Percentiles rank a stretch among this genome's conserved stretches.
Evolutionary conservation across 768 basidiomycete species (phyloP).

Genomic region (Tulasnella sp.): DNA sequence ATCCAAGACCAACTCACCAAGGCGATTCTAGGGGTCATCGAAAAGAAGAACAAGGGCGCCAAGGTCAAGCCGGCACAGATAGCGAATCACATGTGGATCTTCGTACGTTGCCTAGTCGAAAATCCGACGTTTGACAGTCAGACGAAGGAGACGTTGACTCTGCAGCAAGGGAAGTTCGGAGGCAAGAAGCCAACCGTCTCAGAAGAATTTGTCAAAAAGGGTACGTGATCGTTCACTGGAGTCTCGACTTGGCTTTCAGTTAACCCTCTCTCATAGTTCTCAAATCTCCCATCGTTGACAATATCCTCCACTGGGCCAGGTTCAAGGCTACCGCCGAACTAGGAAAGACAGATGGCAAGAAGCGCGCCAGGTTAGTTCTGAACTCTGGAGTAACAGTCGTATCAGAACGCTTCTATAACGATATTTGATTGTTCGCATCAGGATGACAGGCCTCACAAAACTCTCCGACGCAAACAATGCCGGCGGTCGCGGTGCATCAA

Average conservation of each 20-base stretch:
- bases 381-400: neutral
- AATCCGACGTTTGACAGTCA: slow-evolving; percentile 99
- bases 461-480: slow-evolving; percentile 97
- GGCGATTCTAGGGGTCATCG: slow-evolving; percentile 63
- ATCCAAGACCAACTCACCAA: slow-evolving; percentile 87
- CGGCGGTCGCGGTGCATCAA: slow-evolving; percentile 63
- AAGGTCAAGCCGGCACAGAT: slow-evolving; percentile 86
- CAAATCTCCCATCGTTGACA: slow-evolving; percentile 84
- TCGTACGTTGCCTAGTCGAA: slow-evolving; percentile 90
- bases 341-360: slow-evolving; percentile 90
- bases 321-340: slow-evolving; percentile 93
- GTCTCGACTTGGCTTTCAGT: neutral
- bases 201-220: slow-evolving; percentile 95
- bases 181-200: slow-evolving; percentile 73
- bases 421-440: slow-evolving; percentile 25
- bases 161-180: slow-evolving; percentile 72
- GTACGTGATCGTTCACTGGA: slow-evolving; percentile 30
- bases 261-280: slow-evolving; percentile 40
- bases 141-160: slow-evolving; percentile 90
- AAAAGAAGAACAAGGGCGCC: slow-evolving; percentile 98
- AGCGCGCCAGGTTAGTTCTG: slow-evolving; percentile 60
- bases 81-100: slow-evolving; percentile 98
- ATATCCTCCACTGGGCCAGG: slow-evolving; percentile 90
- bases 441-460: slow-evolving; percentile 83
- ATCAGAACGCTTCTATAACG: neutral